phyloP scores from a whole-genome alignment of 371 early-diverging fungal genomes.

The Syncephalastrum sp. region DNA sequence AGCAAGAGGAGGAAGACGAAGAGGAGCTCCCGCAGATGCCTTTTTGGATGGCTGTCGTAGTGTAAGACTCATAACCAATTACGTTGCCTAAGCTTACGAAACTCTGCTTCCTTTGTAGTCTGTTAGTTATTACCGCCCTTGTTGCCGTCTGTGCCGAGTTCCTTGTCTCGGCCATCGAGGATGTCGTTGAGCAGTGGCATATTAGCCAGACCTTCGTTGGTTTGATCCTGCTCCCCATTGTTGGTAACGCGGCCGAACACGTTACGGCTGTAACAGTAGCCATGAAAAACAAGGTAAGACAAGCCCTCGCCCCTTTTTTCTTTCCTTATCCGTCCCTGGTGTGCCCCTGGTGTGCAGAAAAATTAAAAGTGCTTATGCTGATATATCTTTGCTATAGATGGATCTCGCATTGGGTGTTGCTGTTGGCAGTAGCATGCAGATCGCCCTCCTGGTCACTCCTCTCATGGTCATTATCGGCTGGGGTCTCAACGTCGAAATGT shows the following conservation, averaged over 20 bases:
- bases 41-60: constrained; percentile 44
- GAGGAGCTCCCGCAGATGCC: constrained; percentile 57
- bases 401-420: constrained; percentile 85
- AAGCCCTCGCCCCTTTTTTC: no score
- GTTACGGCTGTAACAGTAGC: constrained; percentile 83
- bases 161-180: constrained; percentile 80
- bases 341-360: background rate
- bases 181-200: constrained; percentile 58
- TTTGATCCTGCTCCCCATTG: constrained; percentile 82
- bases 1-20: constrained; percentile 27
- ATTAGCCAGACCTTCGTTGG: constrained; percentile 83
- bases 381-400: constrained; percentile 48
- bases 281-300: constrained; percentile 68
- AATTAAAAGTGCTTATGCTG: background rate
- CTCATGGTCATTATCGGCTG: constrained; percentile 87
- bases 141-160: constrained; percentile 81
- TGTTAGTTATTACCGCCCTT: constrained; percentile 52
- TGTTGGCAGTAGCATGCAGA: constrained; percentile 89
- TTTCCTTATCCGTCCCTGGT: background rate
- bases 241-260: constrained; percentile 83
- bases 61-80: constrained; percentile 24
- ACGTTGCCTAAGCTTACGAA: background rate
- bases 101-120: constrained; percentile 9
- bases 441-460: constrained; percentile 87
- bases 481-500: constrained; percentile 75